Evolutionary conservation across 2,329 filamentous ascomycete species (phyloP).

Genomic region (Hymenoscyphus infarciens): DNA sequence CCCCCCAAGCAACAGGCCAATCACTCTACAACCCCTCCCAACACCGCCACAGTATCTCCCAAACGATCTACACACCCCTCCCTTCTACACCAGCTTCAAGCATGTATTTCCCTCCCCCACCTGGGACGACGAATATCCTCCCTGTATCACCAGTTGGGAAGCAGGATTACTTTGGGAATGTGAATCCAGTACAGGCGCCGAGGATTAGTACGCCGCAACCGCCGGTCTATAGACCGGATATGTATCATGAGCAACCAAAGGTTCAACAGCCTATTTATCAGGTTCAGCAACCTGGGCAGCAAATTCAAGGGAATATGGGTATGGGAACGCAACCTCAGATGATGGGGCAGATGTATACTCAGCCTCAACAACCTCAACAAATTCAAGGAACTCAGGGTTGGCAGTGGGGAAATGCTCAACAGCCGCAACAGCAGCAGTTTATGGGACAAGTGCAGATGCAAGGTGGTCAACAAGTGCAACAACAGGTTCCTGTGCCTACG

Average conservation of each 20-base stretch:
- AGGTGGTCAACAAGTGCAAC: background rate
- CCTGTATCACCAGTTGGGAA: background rate
- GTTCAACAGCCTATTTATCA: background rate
- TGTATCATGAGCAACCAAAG: background rate
- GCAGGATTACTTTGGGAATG: constrained; percentile 1
- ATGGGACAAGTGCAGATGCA: constrained; percentile 14
- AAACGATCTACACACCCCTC: constrained; percentile 3
- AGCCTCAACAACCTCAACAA: background rate
- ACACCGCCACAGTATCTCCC: constrained; percentile 2
- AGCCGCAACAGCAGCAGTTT: background rate
- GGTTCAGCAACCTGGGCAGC: background rate
- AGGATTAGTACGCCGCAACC: constrained; percentile 3
- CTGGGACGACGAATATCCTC: constrained; percentile 3
- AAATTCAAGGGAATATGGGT: background rate
- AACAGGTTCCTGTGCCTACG: background rate
- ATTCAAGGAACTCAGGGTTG: background rate
- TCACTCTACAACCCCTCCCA: constrained; percentile 1
- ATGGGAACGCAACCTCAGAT: background rate
- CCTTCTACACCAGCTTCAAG: constrained; percentile 3
- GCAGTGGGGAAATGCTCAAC: background rate
- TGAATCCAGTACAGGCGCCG: background rate
- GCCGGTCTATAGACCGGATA: background rate
- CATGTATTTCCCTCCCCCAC: constrained; percentile 6
- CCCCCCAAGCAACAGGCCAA: constrained; percentile 3
- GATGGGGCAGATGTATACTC: background rate